These are phyloP conservation scores for Pyricularia sp. DNA, from an alignment of 2,329 filamentous ascomycete species.

Conservation along the genomic window DNA sequence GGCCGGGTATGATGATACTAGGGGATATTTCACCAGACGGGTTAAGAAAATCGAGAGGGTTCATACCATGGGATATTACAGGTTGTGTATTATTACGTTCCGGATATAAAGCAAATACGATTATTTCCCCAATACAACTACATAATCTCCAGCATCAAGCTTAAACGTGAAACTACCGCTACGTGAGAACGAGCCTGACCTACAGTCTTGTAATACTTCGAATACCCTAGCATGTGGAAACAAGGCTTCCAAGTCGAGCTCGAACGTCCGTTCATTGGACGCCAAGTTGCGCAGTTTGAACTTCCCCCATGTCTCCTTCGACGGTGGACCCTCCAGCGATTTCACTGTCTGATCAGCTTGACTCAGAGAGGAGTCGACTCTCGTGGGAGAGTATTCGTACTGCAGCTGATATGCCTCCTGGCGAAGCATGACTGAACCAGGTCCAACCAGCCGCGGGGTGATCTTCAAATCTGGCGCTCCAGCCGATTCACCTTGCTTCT, in stretches of 20 bases:
- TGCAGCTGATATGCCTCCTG: constrained; percentile 7
- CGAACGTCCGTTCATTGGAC: neutral
- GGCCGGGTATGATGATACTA: neutral
- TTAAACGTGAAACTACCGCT: neutral
- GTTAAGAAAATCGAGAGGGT: too few species aligned
- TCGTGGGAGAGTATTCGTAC: constrained; percentile 1
- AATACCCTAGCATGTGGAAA: neutral
- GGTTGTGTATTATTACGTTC: too few species aligned
- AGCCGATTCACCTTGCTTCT: neutral
- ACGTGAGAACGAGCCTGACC: neutral
- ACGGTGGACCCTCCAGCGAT: neutral
- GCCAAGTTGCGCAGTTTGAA: constrained; percentile 7
- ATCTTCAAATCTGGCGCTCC: constrained; percentile 2
- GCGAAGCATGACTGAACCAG: constrained; percentile 3
- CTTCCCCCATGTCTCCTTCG: neutral
- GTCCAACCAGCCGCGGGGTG: constrained; percentile 1
- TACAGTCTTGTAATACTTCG: neutral
- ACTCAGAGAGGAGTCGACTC: neutral
- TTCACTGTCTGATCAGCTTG: neutral
- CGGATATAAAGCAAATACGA: too few species aligned
- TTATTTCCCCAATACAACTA: neutral
- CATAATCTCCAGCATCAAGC: neutral
- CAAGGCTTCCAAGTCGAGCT: constrained; percentile 5
- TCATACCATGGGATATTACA: too few species aligned
- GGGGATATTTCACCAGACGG: neutral